Base-by-base conservation (phyloP, 2,329 filamentous ascomycete species). In the Diaporthe sp. region DNA sequence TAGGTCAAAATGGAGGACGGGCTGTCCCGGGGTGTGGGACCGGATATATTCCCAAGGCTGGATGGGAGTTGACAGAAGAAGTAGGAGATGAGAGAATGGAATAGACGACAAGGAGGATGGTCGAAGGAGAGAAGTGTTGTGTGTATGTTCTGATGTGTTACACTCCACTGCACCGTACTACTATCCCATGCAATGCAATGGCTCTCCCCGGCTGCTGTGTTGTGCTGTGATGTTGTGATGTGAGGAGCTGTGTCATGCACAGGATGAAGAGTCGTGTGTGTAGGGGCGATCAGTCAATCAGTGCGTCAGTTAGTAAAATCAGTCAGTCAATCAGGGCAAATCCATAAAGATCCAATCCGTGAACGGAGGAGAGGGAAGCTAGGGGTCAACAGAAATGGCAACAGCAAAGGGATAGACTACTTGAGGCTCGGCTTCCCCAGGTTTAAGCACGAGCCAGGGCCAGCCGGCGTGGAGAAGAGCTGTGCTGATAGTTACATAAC, bases 351-450 rank as follows among this genome's bases (percentile, higher is more conserved):
- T 47, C 60, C 40, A 47, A 42, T 33, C 28, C 25, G 40, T 64
- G 60, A 22, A 13, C 40, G 60, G 40, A 33, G 58, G n/a, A 45
- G 35, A 35, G 9, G 35, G 35, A 38, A 6, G 35, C 33, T 50
- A 38, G 55, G 42, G 54, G 22, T 38, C 25, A 25, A 52, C 30
- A 67, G 61, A 2, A 25, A 38, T 33, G 30, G 45, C 61, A 67
- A 3, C 19, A 19, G n/a, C 42, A 33, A 71, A 61, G 55, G 69
- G 55, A 71, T 40, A 6, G 15, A 9, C 17, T 33, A n/a, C 67
- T 35, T 71, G 52, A 71, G 42, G 42, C 55, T 58, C 69, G 69
- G 69, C 69, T 71, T 71, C 69, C 55, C 55, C 69, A 71, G 69
- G 69, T 71, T 71, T 61, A 71, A 71, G 64, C 64, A 52, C 19